Conservation (phyloP, 2,329 filamentous ascomycete genomes). For the Curvularia verruculosa region DNA sequence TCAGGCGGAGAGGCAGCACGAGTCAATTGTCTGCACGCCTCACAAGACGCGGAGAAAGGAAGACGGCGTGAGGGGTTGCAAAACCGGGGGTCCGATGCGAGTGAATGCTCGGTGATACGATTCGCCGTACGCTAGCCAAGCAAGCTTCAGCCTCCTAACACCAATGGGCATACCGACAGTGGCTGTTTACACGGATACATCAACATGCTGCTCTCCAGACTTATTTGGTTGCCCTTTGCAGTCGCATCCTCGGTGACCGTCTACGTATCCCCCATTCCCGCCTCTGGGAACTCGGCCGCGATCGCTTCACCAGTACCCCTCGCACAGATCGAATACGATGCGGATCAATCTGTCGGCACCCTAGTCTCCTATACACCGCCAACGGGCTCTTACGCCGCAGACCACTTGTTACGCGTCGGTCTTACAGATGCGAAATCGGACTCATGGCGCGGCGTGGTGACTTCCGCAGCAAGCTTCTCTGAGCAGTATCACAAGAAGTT, state of each 20-base stretch:
- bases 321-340: constrained; percentile 53
- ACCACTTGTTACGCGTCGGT: constrained; percentile 53
- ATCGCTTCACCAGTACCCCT: constrained; percentile 49
- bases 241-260: constrained; percentile 48
- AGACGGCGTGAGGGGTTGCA: neutral
- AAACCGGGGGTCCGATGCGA: constrained; percentile 4
- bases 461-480: constrained; percentile 52
- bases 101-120: constrained; percentile 24
- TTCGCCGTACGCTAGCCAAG: constrained; percentile 21
- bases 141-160: constrained; percentile 19
- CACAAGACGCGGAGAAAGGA: constrained; percentile 1
- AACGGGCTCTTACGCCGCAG: constrained; percentile 39
- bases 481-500: constrained; percentile 53
- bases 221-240: constrained; percentile 47
- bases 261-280: constrained; percentile 76
- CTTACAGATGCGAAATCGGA: constrained; percentile 48
- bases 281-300: constrained; percentile 60
- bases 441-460: constrained; percentile 55
- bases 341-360: constrained; percentile 45
- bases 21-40: constrained; percentile 1
- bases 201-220: constrained; percentile 47
- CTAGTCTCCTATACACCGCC: constrained; percentile 47
- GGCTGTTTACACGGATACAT: constrained; percentile 7
- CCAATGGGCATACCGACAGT: constrained; percentile 9
- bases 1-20: constrained; percentile 9